Percentiles rank a stretch among this genome's conserved stretches.
These are phyloP conservation scores for Trichoderma orchidacearum DNA, from an alignment of 495 filamentous ascomycete species.

Conservation along the genomic window DNA sequence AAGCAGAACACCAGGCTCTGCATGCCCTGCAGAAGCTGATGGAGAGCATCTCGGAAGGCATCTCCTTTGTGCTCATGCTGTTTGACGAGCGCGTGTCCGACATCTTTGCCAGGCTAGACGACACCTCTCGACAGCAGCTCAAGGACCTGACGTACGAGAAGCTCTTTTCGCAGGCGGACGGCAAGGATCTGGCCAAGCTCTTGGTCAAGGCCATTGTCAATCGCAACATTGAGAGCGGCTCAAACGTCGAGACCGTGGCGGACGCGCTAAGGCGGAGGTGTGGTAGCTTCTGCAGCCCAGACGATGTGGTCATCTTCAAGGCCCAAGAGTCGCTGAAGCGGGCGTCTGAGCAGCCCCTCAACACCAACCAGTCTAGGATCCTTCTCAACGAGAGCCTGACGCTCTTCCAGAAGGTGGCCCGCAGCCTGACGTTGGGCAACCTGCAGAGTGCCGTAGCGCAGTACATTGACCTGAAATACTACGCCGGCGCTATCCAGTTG, in stretches of 20 bases:
- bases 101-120: slow-evolving; percentile 69
- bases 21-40: slow-evolving; percentile 73
- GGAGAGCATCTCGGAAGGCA: slow-evolving; percentile 80
- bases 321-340: slow-evolving; percentile 87
- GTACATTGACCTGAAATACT: slow-evolving; percentile 72
- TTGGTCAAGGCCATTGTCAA: slow-evolving; percentile 97
- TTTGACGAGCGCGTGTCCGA: slow-evolving; percentile 88
- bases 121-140: slow-evolving; percentile 49
- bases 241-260: slow-evolving; percentile 92
- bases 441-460: slow-evolving; percentile 62
- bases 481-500: slow-evolving; percentile 87
- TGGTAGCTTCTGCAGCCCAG: slow-evolving; percentile 90
- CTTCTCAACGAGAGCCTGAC: slow-evolving; percentile 78
- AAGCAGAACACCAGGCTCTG: slow-evolving; percentile 86
- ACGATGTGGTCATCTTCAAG: slow-evolving; percentile 96
- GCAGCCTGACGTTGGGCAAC: slow-evolving; percentile 65
- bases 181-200: slow-evolving; percentile 87
- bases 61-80: slow-evolving; percentile 84
- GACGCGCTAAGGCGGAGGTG: slow-evolving; percentile 83
- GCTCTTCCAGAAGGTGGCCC: slow-evolving; percentile 78
- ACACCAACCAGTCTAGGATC: slow-evolving; percentile 63
- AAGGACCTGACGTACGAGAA: slow-evolving; percentile 68
- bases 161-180: slow-evolving; percentile 64
- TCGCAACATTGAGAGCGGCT: slow-evolving; percentile 85
- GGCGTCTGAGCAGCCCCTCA: slow-evolving; percentile 62